A percentile compares a stretch with the other conserved stretches of the same genome.
These are phyloP conservation scores for Neurospora sp. DNA, from an alignment of 495 filamentous ascomycete species.

Conservation along the genomic window DNA sequence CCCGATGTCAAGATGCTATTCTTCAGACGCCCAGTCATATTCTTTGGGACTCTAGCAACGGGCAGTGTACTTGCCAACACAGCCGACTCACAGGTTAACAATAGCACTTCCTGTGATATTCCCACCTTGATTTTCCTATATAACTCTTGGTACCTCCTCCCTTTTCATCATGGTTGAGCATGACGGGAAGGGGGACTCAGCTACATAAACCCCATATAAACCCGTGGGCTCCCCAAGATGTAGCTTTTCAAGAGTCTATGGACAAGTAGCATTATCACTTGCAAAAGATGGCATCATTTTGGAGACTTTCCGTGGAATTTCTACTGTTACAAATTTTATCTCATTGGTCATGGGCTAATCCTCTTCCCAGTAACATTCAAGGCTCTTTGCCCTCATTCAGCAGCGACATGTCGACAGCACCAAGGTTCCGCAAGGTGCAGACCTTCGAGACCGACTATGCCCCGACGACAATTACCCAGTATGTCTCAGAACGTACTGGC, in stretches of 20 bases:
- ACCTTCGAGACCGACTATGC: conserved; percentile 84
- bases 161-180: not conserved
- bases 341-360: conserved; percentile 11
- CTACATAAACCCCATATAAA: not conserved
- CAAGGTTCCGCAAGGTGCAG: conserved; percentile 72
- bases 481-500: conserved; percentile 67
- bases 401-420: conserved; percentile 25
- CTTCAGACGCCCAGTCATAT: not conserved
- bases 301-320: not conserved
- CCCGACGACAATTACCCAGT: conserved; percentile 74
- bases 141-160: not conserved
- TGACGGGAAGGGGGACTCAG: not conserved
- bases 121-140: not conserved
- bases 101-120: not conserved
- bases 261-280: not conserved
- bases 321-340: not conserved
- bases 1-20: not conserved
- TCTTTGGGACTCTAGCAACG: not conserved
- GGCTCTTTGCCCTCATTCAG: conserved; percentile 8
- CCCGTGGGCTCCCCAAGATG: not conserved
- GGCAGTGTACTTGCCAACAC: not conserved
- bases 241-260: not conserved
- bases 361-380: conserved; percentile 9
- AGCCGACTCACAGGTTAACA: not conserved
- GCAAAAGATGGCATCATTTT: not conserved